phyloP scores from a whole-genome alignment of 2,329 filamentous ascomycete genomes.

The Aaosphaeria pasadenensis region DNA sequence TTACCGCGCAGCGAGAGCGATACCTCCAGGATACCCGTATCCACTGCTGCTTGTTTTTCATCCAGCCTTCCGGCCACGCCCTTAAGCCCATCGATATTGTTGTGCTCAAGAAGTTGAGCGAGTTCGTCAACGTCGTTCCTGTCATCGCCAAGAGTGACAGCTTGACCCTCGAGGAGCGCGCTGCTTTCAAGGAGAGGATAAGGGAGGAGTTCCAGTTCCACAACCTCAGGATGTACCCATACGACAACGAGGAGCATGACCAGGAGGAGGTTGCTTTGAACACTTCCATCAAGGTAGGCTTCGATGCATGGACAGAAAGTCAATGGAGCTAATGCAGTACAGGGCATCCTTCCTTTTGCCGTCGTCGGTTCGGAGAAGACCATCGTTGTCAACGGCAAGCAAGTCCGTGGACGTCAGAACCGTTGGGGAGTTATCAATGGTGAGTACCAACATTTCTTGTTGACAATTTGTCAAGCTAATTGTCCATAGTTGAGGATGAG shows the following conservation, averaged over 20 bases:
- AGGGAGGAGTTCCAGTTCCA: constrained; percentile 99
- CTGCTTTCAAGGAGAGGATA: constrained; percentile 94
- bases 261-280: constrained; percentile 94
- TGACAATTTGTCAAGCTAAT: not conserved
- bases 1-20: constrained; percentile 96
- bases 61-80: constrained; percentile 95
- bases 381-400: constrained; percentile 95
- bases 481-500: constrained; percentile 80
- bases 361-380: constrained; percentile 98
- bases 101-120: constrained; percentile 97
- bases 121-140: constrained; percentile 98
- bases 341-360: constrained; percentile 94
- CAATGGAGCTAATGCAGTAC: constrained; percentile 31
- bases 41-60: constrained; percentile 99
- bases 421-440: constrained; percentile 97
- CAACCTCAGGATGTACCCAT: constrained; percentile 99
- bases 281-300: constrained; percentile 85
- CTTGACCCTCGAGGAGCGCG: constrained; percentile 90
- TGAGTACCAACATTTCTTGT: constrained; percentile 6
- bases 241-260: constrained; percentile 98
- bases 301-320: not conserved
- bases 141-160: constrained; percentile 99
- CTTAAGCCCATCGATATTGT: constrained; percentile 99
- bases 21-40: constrained; percentile 99
- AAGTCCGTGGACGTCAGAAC: constrained; percentile 97